Conservation (phyloP, 768 basidiomycete genomes). For the Cystobasidium onofrii region DNA sequence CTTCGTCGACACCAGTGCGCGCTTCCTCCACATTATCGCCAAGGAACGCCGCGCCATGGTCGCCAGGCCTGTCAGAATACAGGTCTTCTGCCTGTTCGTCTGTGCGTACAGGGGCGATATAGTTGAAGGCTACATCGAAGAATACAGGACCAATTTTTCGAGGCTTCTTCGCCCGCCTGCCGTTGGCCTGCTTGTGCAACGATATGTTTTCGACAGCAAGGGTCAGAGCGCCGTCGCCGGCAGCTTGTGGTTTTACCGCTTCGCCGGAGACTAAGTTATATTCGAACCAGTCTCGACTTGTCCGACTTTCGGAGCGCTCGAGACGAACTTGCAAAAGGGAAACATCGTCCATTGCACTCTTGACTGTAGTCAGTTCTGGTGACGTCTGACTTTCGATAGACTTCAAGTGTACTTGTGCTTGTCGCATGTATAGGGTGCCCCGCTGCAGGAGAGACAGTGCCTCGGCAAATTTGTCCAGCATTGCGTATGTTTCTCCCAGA, state of each 20-base stretch:
- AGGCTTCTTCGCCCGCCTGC: conserved; percentile 54
- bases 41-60: background rate
- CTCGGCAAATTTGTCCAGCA: conserved; percentile 57
- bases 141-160: conserved; percentile 68
- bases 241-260: background rate
- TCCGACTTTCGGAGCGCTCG: conserved; percentile 18
- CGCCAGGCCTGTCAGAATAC: background rate
- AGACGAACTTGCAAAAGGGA: background rate
- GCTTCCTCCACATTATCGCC: too few relatives aligned
- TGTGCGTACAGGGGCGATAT: conserved; percentile 51
- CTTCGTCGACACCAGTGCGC: too few relatives aligned
- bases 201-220: conserved; percentile 40
- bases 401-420: conserved; percentile 55
- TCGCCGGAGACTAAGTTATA: background rate
- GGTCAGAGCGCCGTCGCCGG: background rate
- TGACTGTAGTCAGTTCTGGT: background rate
- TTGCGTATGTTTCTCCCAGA: conserved; percentile 64
- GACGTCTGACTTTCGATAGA: conserved; percentile 36
- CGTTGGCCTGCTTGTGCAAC: conserved; percentile 48
- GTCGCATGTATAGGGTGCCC: conserved; percentile 63
- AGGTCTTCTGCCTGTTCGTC: background rate
- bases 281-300: conserved; percentile 47
- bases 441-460: conserved; percentile 64
- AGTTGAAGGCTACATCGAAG: conserved; percentile 92
- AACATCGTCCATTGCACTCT: background rate